Percentiles rank a stretch among this genome's conserved stretches.
phyloP scores from a whole-genome alignment of 106 monocot genomes.

The Gastrodia elata region DNA sequence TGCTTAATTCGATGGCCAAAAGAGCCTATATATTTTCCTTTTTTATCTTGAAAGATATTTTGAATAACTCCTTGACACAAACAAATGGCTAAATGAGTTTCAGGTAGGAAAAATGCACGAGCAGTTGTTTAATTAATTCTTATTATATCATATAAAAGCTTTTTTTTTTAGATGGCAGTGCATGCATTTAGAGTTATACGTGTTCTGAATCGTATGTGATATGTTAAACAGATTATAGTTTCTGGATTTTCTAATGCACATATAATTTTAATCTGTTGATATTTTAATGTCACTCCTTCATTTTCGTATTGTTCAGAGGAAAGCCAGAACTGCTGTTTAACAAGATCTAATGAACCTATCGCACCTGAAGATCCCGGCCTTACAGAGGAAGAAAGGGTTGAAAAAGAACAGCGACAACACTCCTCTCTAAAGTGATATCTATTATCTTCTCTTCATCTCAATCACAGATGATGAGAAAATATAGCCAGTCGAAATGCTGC shows the following conservation, averaged over 20 bases:
- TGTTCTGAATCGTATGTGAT: neutral
- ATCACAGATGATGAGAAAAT: too few relatives aligned
- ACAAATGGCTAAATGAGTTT: neutral
- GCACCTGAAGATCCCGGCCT: slow-evolving; percentile 52
- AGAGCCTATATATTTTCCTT: neutral
- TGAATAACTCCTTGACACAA: too few relatives aligned
- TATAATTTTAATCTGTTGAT: too few relatives aligned
- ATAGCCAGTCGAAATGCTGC: too few relatives aligned
- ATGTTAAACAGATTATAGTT: neutral
- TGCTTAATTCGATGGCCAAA: too few relatives aligned
- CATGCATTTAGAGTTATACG: neutral
- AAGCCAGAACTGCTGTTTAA: slow-evolving; percentile 86
- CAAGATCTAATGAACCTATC: slow-evolving; percentile 46
- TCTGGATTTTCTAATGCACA: neutral
- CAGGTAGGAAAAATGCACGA: neutral
- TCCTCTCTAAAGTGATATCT: too few relatives aligned
- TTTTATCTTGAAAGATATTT: too few relatives aligned
- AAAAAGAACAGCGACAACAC: slow-evolving; percentile 71
- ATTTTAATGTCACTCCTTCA: neutral
- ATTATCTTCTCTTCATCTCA: too few relatives aligned
- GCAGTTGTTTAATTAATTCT: neutral
- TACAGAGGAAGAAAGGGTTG: slow-evolving; percentile 61
- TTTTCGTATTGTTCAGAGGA: slow-evolving; percentile 26
- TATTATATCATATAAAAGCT: too few relatives aligned
- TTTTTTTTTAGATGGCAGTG: neutral